Conservation (phyloP, 1,284 basidiomycete species). For the Apiotrichum domesticum region DNA sequence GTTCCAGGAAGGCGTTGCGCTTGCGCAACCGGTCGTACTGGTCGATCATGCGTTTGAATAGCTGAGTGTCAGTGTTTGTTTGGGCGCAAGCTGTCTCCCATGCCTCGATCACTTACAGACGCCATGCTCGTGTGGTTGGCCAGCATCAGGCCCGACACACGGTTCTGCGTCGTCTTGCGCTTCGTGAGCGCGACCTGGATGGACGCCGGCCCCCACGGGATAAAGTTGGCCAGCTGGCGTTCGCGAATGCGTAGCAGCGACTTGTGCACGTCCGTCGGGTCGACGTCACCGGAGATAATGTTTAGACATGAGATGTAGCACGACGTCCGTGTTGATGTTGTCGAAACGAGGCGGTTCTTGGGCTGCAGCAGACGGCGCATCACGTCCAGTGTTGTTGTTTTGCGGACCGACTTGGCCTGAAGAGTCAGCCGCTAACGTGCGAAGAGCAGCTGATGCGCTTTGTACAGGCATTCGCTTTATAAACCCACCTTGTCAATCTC, state of each 20-base stretch:
- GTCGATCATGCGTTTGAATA: conserved; percentile 93
- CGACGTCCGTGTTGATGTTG: conserved; percentile 77
- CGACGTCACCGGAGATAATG: conserved; percentile 97
- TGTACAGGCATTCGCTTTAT: too few relatives aligned
- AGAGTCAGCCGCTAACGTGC: not conserved
- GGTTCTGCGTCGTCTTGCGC: conserved; percentile 84
- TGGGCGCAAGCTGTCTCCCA: not conserved
- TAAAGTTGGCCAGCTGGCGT: conserved; percentile 93
- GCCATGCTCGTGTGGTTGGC: conserved; percentile 98
- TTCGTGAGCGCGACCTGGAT: conserved; percentile 96
- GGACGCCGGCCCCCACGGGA: conserved; percentile 97
- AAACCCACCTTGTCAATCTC: conserved; percentile 76
- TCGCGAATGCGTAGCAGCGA: conserved; percentile 93
- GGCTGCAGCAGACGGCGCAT: conserved; percentile 97
- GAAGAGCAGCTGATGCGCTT: not conserved
- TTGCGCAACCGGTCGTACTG: conserved; percentile 86
- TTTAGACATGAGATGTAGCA: conserved; percentile 98
- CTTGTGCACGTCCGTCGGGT: conserved; percentile 98
- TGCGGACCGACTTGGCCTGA: conserved; percentile 78
- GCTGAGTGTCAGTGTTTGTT: conserved; percentile 48
- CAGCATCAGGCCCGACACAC: conserved; percentile 95
- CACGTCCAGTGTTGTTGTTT: conserved; percentile 94
- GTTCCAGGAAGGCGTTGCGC: conserved; percentile 91
- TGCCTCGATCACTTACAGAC: conserved; percentile 57
- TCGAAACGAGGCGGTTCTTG: conserved; percentile 98